A percentile compares a stretch with the other conserved stretches of the same genome.
Evolutionary conservation across 208 protist genomes (phyloP).

Genomic region (Crithidia acanthocephali): DNA sequence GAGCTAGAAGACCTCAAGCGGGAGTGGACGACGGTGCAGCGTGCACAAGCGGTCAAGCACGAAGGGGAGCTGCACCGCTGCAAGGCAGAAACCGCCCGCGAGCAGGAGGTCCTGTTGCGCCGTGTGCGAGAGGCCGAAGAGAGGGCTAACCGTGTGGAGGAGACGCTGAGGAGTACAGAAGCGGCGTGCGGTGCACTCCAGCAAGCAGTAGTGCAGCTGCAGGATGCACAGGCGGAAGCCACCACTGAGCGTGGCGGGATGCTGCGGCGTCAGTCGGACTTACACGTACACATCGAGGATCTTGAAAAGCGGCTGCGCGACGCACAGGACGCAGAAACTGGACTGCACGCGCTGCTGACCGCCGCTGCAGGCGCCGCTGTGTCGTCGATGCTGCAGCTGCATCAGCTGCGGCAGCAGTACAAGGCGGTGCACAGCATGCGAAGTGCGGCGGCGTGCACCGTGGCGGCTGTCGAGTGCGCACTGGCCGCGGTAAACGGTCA

Average conservation of each 20-base stretch:
- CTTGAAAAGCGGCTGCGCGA: conserved; percentile 16
- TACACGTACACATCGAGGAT: conserved; percentile 28
- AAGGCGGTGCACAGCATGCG: not conserved
- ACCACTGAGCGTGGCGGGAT: not conserved
- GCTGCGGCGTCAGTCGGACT: conserved; percentile 18
- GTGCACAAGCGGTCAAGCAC: conserved; percentile 1
- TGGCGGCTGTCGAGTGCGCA: not conserved
- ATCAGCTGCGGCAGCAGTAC: conserved; percentile 18
- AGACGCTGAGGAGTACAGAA: conserved; percentile 17
- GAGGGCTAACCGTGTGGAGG: not conserved
- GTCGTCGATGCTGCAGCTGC: not conserved
- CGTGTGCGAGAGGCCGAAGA: conserved; percentile 5
- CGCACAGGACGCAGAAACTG: conserved; percentile 4
- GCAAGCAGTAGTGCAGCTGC: conserved; percentile 1
- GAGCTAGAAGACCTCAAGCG: conserved; percentile 35
- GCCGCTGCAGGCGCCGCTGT: conserved; percentile 2
- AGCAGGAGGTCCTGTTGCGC: conserved; percentile 18
- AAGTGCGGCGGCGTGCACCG: not conserved
- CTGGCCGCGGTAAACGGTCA: not conserved
- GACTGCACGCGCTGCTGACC: conserved; percentile 16
- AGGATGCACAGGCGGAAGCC: conserved; percentile 5
- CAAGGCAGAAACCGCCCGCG: not conserved
- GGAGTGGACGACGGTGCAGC: conserved; percentile 17
- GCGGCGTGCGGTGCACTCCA: conserved; percentile 6
- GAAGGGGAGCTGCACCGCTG: conserved; percentile 2